A percentile compares a stretch with the other conserved stretches of the same genome.
phyloP scores from a whole-genome alignment of 106 monocot genomes.

The Platanthera guangdongensis region DNA sequence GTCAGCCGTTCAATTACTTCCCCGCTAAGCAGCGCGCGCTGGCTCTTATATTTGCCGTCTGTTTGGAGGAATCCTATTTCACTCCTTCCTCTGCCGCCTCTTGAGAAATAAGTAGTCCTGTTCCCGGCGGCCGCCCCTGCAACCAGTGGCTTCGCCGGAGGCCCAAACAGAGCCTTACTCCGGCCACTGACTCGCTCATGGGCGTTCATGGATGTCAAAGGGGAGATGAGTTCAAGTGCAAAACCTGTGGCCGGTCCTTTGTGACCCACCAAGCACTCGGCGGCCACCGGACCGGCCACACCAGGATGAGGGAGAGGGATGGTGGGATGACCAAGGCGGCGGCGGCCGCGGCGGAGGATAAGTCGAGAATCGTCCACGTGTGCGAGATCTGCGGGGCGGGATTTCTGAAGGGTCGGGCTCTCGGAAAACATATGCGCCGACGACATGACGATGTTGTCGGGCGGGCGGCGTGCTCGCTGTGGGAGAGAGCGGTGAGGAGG shows the following conservation, averaged over 20 bases:
- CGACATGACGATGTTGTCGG: not conserved
- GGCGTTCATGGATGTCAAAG: not conserved
- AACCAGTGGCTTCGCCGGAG: no score
- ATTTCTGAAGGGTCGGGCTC: slow-evolving; percentile 25
- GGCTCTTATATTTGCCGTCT: no score
- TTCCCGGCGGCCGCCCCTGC: no score
- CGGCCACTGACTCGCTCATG: not conserved
- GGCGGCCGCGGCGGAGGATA: not conserved
- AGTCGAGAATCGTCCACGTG: not conserved
- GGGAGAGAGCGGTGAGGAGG: no score
- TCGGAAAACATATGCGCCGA: not conserved
- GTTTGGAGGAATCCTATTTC: no score
- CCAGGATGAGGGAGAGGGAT: not conserved
- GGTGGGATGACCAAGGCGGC: slow-evolving; percentile 9
- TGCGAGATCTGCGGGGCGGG: slow-evolving; percentile 10
- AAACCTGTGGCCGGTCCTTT: slow-evolving; percentile 38
- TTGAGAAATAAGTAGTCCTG: no score
- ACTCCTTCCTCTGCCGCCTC: no score
- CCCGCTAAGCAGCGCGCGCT: no score
- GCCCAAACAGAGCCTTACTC: no score
- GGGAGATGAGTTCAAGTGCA: slow-evolving; percentile 28
- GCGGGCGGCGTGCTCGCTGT: no score
- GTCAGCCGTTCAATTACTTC: no score
- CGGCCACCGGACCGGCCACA: slow-evolving; percentile 42
- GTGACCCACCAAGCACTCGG: slow-evolving; percentile 50